Evolutionary conservation across 2,329 filamentous ascomycete species (phyloP), one percentile per base, ranked within the genome.

Genomic region (Mycogone perniciosa): DNA sequence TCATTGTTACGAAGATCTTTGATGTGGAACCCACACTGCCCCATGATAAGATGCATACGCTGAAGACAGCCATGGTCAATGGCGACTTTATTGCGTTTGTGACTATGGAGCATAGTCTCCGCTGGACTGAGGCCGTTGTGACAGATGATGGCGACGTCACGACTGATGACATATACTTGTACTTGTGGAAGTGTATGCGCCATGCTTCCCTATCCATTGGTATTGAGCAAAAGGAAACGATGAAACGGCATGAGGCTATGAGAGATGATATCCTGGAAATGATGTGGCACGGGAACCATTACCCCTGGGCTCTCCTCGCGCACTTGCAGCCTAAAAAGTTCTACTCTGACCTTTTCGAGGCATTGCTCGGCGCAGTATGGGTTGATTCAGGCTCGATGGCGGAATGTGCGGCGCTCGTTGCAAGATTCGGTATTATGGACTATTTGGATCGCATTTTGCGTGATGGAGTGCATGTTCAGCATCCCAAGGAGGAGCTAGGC

Each of bases 301-400:
- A 91, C 61, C 93, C 92, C 0, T 97, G 92, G 92, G 73, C 79
- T 1, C 67, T 82, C 0, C 78, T 97, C 1, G 74, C 82, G 0
- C 74, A 78, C 0, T 71, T 95, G 1, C 74, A 77, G 10, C 76
- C 84, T 0, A 80, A 80, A 11, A 96, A 96, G 62, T 87, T 88
- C 66, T 85, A 86, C 67, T 92, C 86, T 0, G 91, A 96, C 64
- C 70, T 96, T 6, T 74, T 96, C 7, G 92, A 97, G 70, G 80
- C 81, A 31, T 64, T 95, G 0, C 67, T 97, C 0, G 92, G 88
- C 0, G 91, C 90, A 0, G 76, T 96, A 0, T 96, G 87, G 74
- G 73, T 96, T 20, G 93, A 97, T 64, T 87, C 76, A 0, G 86
- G 86, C 0, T 75, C 78, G 1, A 62, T 89, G 10, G 71, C 71